Evolutionary conservation across 1,139 yeast species (phyloP).

Genomic region (Debaryomycetaceae sp.): DNA sequence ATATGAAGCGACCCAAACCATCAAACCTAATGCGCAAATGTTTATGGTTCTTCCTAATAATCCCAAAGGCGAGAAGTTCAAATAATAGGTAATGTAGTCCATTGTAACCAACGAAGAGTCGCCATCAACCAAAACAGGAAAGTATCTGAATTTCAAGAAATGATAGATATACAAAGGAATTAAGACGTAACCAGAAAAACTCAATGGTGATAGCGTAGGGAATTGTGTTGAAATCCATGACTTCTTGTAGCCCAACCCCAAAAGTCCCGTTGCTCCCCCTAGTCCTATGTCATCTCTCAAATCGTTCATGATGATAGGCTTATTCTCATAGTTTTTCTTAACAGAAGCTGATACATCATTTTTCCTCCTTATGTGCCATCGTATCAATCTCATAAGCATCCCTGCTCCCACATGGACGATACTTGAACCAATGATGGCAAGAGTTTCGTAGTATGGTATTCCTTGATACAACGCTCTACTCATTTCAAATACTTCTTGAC

Average conservation of each 20-base stretch:
- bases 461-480: conserved; percentile 60
- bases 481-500: conserved; percentile 57
- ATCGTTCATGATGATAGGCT: conserved; percentile 13
- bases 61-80: conserved; percentile 19
- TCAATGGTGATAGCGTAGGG: conserved; percentile 44
- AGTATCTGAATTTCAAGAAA: conserved; percentile 41
- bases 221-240: conserved; percentile 38
- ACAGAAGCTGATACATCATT: conserved; percentile 4
- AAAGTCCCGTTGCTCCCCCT: conserved; percentile 52
- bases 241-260: conserved; percentile 53
- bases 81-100: conserved; percentile 48
- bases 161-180: conserved; percentile 48
- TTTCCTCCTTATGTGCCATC: conserved; percentile 18
- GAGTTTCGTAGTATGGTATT: conserved; percentile 45
- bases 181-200: conserved; percentile 58
- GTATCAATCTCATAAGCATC: conserved; percentile 38
- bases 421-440: conserved; percentile 46
- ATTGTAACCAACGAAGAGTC: conserved; percentile 59
- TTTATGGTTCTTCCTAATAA: conserved; percentile 20
- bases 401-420: conserved; percentile 56
- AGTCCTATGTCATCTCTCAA: conserved; percentile 50
- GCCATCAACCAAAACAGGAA: conserved; percentile 56
- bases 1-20: conserved; percentile 27
- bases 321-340: conserved; percentile 8
- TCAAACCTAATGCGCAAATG: conserved; percentile 13